phyloP scores from a whole-genome alignment of 1,284 basidiomycete genomes.

The Schizophyllum commune region DNA sequence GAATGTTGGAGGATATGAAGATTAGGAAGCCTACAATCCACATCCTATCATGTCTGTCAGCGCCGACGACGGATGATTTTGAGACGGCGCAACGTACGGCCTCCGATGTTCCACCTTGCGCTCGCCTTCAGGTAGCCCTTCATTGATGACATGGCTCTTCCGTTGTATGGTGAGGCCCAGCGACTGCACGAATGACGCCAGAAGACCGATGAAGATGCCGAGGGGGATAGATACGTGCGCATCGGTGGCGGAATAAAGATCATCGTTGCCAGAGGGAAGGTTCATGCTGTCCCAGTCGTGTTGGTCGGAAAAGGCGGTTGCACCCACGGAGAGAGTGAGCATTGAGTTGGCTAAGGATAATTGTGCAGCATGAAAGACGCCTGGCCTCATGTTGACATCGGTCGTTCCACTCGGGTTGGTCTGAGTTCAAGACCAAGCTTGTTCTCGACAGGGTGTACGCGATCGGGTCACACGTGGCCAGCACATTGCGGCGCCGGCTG shows the following conservation, averaged over 20 bases:
- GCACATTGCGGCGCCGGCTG: too few relatives aligned
- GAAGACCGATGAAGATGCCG: slow-evolving; percentile 60
- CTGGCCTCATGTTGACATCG: too few relatives aligned
- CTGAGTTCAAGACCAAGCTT: too few relatives aligned
- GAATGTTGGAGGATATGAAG: slow-evolving; percentile 83
- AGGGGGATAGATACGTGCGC: background rate
- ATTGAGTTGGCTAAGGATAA: too few relatives aligned
- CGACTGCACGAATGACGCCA: slow-evolving; percentile 87
- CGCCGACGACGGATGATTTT: slow-evolving; percentile 4
- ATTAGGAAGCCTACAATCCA: slow-evolving; percentile 84
- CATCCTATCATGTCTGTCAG: slow-evolving; percentile 34
- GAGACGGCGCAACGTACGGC: slow-evolving; percentile 58
- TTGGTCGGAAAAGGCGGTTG: too few relatives aligned
- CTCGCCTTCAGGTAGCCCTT: slow-evolving; percentile 55
- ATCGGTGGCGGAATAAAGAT: background rate
- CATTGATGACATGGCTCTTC: slow-evolving; percentile 89
- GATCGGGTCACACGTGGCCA: too few relatives aligned
- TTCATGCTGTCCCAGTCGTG: too few relatives aligned
- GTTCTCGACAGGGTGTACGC: too few relatives aligned
- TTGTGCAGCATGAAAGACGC: too few relatives aligned
- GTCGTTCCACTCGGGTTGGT: too few relatives aligned
- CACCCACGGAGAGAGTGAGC: too few relatives aligned
- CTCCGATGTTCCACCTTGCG: slow-evolving; percentile 69
- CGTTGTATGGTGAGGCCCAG: slow-evolving; percentile 91
- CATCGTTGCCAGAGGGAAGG: too few relatives aligned